Evolutionary conservation across 148 eudicot species (phyloP).

Genomic region (Chenopodium berlandieri): DNA sequence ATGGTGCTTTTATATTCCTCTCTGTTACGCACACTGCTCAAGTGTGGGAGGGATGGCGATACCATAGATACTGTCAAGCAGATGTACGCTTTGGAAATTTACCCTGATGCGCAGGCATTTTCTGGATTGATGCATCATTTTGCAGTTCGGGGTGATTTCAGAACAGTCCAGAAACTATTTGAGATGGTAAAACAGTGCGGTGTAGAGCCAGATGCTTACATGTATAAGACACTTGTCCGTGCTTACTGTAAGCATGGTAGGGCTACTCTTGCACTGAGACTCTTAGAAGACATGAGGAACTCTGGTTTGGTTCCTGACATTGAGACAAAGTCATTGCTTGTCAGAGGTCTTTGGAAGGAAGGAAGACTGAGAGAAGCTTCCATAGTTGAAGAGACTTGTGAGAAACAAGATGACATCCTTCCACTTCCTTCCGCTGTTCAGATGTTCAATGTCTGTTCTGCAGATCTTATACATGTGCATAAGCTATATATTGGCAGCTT

Average conservation of each 20-base stretch:
- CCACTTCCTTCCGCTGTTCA: constrained; percentile 56
- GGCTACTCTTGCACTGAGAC: constrained; percentile 76
- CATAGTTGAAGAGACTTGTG: constrained; percentile 60
- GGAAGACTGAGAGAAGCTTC: constrained; percentile 89
- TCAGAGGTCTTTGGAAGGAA: constrained; percentile 86
- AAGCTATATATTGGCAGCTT: constrained; percentile 44
- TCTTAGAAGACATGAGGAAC: constrained; percentile 79
- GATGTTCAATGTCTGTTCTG: constrained; percentile 50
- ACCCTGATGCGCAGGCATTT: constrained; percentile 80
- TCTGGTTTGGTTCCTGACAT: constrained; percentile 52
- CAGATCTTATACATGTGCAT: constrained; percentile 52
- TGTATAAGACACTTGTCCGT: constrained; percentile 63
- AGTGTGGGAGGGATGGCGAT: constrained; percentile 62
- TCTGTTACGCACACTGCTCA: constrained; percentile 67
- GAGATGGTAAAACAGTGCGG: constrained; percentile 64
- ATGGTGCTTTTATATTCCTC: constrained; percentile 62
- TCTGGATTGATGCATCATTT: constrained; percentile 83
- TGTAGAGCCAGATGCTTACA: constrained; percentile 68
- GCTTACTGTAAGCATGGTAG: constrained; percentile 70
- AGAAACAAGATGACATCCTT: constrained; percentile 37
- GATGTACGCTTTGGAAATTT: constrained; percentile 57
- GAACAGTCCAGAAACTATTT: constrained; percentile 69
- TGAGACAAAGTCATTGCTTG: constrained; percentile 68
- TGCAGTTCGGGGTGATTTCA: constrained; percentile 63
- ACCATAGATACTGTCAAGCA: constrained; percentile 53